Evolutionary conservation across 495 filamentous ascomycete genomes (phyloP).

Genomic region (Tuber brumale): DNA sequence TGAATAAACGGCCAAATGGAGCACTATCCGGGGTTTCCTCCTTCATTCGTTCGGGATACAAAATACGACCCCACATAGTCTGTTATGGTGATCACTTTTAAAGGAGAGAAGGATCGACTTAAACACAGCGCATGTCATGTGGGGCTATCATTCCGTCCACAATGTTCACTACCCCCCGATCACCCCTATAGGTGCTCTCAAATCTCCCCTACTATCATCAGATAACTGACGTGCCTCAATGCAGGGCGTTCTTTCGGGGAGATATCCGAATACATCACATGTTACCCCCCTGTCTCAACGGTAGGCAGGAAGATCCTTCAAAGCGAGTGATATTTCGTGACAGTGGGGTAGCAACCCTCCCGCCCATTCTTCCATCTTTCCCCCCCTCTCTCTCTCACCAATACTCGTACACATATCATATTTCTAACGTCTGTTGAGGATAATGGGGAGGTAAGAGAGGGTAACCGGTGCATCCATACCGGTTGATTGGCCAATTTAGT

Average conservation of each 20-base stretch:
- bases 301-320: background rate
- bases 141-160: background rate
- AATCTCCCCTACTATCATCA: background rate
- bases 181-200: background rate
- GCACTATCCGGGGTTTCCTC: background rate
- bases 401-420: background rate
- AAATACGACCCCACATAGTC: background rate
- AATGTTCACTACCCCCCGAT: background rate
- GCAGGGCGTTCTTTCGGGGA: background rate
- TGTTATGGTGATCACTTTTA: background rate
- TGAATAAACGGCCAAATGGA: background rate
- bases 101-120: background rate
- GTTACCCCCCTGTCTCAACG: background rate
- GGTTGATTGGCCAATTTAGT: background rate
- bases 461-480: background rate
- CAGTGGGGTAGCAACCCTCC: background rate
- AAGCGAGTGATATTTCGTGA: slow-evolving; percentile 1
- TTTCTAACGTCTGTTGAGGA: background rate
- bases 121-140: background rate
- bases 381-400: background rate
- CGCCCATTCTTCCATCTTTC: background rate
- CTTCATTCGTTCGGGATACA: background rate
- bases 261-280: background rate
- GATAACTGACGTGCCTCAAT: background rate
- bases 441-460: background rate